Evolutionary conservation across 2,329 filamentous ascomycete genomes (phyloP), one percentile per base, ranked within the genome.

Genomic region (Ceratocystis destructans): DNA sequence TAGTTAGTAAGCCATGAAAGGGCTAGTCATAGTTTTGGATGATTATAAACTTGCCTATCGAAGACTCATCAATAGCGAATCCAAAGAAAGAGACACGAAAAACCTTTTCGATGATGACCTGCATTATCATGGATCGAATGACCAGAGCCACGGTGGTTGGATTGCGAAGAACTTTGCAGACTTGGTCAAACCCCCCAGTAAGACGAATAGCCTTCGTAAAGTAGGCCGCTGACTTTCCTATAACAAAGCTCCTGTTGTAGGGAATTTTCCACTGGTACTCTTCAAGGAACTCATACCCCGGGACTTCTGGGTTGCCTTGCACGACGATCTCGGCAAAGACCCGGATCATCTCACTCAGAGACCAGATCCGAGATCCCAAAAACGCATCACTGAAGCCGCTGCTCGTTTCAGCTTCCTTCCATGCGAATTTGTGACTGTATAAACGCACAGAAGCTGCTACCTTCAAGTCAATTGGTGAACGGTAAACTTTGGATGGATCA

Each of bases 161-260:
- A 33, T 25, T 50, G 12, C 53, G 45, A 20, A 68, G 50, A 44
- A 65, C 65, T 20, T 68, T 44, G 20, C 33, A 22, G 15, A 65
- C 57, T 45, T 68, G 45, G n/a, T 59, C 41, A 22, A 62, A 61
- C 0, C 66, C 41, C 44, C 66, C 66, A 5, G 50, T 50, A 15
- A 68, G n/a, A 31, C 66, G 66, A 20, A 68, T 55, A 10, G 66
- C 44, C 37, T 55, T 65, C 57, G 64, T 46, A 41, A 68, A 68
- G 46, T 65, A 68, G 6, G 46, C 22, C 31, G 66, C 66, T 2
- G 66, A 50, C 22, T 33, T 44, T 1, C 66, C 66, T 2, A 65
- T 46, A 10, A 65, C 37, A 22, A 65, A 48, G 3, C 62, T 46
- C 17, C 57, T 45, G 22, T 65, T 33, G n/a, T 68, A 68, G 2